phyloP scores from a whole-genome alignment of 2,329 filamentous ascomycete genomes.

The Lecanicillium sp. region DNA sequence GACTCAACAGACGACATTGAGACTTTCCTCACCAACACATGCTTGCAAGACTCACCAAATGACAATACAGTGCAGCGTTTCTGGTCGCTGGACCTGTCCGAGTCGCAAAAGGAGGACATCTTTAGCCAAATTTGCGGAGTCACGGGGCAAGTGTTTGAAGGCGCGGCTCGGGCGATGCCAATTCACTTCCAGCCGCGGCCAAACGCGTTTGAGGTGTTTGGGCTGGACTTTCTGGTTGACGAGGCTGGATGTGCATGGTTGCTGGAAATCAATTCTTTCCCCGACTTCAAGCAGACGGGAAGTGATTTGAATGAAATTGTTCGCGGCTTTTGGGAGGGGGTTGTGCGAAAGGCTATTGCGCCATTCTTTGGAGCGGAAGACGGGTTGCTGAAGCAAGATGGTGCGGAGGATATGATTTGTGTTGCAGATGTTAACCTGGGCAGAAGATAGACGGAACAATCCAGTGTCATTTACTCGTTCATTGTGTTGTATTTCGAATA shows the following conservation, averaged over 20 bases:
- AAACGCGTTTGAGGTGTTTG: conserved; percentile 88
- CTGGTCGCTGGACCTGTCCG: conserved; percentile 51
- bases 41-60: conserved; percentile 59
- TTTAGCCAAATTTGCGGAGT: conserved; percentile 66
- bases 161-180: conserved; percentile 73
- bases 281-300: conserved; percentile 91
- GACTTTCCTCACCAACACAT: conserved; percentile 89
- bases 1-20: conserved; percentile 45
- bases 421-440: conserved; percentile 48
- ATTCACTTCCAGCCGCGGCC: conserved; percentile 86
- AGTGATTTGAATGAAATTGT: conserved; percentile 68
- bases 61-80: conserved; percentile 66
- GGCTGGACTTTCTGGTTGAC: conserved; percentile 83
- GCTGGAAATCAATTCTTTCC: conserved; percentile 91
- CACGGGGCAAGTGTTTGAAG: conserved; percentile 76
- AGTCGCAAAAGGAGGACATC: conserved; percentile 51
- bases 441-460: conserved; percentile 27
- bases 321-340: conserved; percentile 65
- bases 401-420: conserved; percentile 36
- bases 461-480: too few species aligned
- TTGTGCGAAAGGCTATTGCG: conserved; percentile 57
- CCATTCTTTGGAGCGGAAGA: conserved; percentile 50
- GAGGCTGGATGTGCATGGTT: conserved; percentile 57
- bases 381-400: conserved; percentile 15
- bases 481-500: conserved; percentile 2